Percentiles rank a stretch among this genome's conserved stretches.
phyloP scores from a whole-genome alignment of 345 rosid species.

The Combretum micranthum region DNA sequence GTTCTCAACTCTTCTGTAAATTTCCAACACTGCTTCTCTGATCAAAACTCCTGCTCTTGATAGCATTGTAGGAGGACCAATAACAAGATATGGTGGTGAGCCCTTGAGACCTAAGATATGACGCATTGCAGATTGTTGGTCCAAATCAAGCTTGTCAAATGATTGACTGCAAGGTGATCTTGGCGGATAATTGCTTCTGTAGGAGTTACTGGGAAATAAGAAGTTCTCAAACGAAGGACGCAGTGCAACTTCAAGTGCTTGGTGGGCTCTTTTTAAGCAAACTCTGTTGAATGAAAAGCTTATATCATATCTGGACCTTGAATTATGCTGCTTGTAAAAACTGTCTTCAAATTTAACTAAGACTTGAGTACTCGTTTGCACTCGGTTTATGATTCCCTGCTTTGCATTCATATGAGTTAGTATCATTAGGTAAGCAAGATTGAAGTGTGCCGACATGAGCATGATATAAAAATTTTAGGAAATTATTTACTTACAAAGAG shows the following conservation, averaged over 20 bases:
- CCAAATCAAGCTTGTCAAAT: too few relatives aligned
- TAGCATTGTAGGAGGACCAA: constrained; percentile 15
- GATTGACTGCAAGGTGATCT: too few relatives aligned
- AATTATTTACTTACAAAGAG: too few relatives aligned
- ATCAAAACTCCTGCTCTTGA: too few relatives aligned
- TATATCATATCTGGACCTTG: too few relatives aligned
- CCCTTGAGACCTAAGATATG: constrained; percentile 16
- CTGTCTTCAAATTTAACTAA: background rate
- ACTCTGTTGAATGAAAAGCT: constrained; percentile 30
- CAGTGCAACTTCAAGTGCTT: constrained; percentile 29
- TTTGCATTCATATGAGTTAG: background rate
- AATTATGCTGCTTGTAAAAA: too few relatives aligned
- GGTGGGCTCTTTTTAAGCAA: constrained; percentile 30
- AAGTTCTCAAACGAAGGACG: constrained; percentile 16
- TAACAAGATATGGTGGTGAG: constrained; percentile 23
- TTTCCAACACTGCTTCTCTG: too few relatives aligned
- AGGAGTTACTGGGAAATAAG: constrained; percentile 20
- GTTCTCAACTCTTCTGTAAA: too few relatives aligned
- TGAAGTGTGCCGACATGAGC: too few relatives aligned
- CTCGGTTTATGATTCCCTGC: too few relatives aligned
- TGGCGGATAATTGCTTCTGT: too few relatives aligned
- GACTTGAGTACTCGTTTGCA: constrained; percentile 5
- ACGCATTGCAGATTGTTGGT: constrained; percentile 6
- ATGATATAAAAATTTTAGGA: too few relatives aligned
- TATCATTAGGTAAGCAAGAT: background rate